phyloP scores from a whole-genome alignment of 2,329 filamentous ascomycete genomes.

The Pseudogymnoascus sp. region DNA sequence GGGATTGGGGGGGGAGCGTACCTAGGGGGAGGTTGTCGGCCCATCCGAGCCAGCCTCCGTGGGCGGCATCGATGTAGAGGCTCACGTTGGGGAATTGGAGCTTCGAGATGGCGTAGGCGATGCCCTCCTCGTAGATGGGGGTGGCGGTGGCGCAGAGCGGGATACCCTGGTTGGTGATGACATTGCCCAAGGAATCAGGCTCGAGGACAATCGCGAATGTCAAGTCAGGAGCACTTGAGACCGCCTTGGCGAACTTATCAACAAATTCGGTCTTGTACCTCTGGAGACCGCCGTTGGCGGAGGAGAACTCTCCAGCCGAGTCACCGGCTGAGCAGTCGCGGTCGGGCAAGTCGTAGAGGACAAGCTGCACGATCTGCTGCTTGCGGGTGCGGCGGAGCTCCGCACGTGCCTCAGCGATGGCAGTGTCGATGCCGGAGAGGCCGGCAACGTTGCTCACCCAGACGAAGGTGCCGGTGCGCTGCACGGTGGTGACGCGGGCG shows the following conservation, averaged over 20 bases:
- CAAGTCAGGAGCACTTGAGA: constrained; percentile 33
- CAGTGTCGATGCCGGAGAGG: constrained; percentile 34
- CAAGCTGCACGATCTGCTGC: constrained; percentile 33
- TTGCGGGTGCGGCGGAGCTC: constrained; percentile 29
- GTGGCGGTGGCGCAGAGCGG: constrained; percentile 33
- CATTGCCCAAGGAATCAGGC: constrained; percentile 38
- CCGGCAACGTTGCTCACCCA: constrained; percentile 35
- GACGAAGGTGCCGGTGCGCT: constrained; percentile 37
- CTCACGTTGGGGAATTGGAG: constrained; percentile 34
- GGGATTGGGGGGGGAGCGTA: constrained; percentile 19
- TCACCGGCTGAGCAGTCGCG: constrained; percentile 40
- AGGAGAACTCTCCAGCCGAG: constrained; percentile 35
- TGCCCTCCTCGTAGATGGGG: constrained; percentile 34
- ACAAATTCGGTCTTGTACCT: constrained; percentile 37
- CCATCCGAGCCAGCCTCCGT: constrained; percentile 40
- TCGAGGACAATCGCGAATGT: constrained; percentile 39
- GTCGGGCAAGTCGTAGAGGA: constrained; percentile 40
- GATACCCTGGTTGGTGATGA: constrained; percentile 35
- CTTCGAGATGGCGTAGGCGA: constrained; percentile 35
- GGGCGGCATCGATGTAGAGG: constrained; percentile 37
- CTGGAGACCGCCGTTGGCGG: constrained; percentile 31
- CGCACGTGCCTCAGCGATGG: constrained; percentile 33
- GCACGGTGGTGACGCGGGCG: constrained; percentile 32
- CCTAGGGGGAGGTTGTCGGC: constrained; percentile 32
- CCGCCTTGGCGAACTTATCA: constrained; percentile 33